Percentiles rank a stretch among this genome's conserved stretches.
Conservation (phyloP, 2,329 filamentous ascomycete genomes). For the Myriosclerotinia scirpicola region DNA sequence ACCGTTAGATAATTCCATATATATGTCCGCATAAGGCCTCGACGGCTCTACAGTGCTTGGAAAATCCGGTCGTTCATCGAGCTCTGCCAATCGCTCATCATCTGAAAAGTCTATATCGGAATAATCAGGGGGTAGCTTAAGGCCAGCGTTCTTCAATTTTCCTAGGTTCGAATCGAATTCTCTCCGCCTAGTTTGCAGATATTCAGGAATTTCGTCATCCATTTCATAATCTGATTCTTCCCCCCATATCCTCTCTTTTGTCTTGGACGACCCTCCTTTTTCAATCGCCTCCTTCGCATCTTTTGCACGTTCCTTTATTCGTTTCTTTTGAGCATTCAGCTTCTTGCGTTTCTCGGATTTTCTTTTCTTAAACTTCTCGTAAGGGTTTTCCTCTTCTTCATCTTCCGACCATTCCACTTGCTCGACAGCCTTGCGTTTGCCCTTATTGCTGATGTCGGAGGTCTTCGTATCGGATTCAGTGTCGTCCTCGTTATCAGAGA, state of each 20-base stretch:
- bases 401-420: conserved; percentile 55
- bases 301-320: conserved; percentile 48
- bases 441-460: conserved; percentile 26
- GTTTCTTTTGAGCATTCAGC: conserved; percentile 48
- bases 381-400: conserved; percentile 54
- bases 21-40: conserved; percentile 71
- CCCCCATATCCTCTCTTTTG: conserved; percentile 35
- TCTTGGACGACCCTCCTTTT: conserved; percentile 30
- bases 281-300: conserved; percentile 38
- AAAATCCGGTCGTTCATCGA: conserved; percentile 72
- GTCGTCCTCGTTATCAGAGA: conserved; percentile 24
- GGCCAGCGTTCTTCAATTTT: conserved; percentile 62
- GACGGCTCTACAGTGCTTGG: conserved; percentile 60
- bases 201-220: conserved; percentile 60
- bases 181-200: conserved; percentile 66
- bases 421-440: conserved; percentile 35
- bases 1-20: conserved; percentile 72
- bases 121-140: conserved; percentile 77
- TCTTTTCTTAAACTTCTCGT: conserved; percentile 63
- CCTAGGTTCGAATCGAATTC: conserved; percentile 65
- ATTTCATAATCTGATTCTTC: conserved; percentile 37
- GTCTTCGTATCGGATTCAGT: conserved; percentile 32
- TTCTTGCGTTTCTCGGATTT: conserved; percentile 55
- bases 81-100: conserved; percentile 58
- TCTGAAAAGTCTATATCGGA: conserved; percentile 75